Percentiles rank a stretch among this genome's conserved stretches.
Evolutionary conservation across 139 green algal genomes (phyloP).

Genomic region (Nannochloris sp.): DNA sequence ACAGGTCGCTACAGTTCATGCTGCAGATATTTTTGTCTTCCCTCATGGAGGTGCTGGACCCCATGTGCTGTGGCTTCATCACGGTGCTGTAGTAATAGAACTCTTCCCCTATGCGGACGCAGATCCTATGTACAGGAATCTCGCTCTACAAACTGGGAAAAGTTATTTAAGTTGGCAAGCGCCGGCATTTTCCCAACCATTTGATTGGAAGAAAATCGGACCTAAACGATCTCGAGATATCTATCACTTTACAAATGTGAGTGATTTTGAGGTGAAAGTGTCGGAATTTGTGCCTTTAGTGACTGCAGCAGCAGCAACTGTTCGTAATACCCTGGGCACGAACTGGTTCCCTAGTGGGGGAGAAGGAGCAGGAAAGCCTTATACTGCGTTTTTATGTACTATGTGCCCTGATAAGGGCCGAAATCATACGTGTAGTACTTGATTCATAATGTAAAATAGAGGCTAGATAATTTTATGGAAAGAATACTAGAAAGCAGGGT

Average conservation of each 20-base stretch:
- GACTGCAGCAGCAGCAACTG: neutral
- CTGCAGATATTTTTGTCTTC: constrained; percentile 5
- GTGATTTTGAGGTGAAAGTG: neutral
- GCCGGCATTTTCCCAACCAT: neutral
- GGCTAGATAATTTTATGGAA: too few relatives aligned
- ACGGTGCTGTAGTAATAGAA: constrained; percentile 4
- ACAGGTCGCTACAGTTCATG: neutral
- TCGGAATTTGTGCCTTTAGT: neutral
- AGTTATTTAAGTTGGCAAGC: neutral
- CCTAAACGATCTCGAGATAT: neutral
- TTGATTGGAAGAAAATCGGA: neutral
- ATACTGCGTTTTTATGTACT: neutral
- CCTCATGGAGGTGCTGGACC: constrained; percentile 10
- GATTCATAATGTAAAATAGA: neutral
- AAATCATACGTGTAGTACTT: neutral
- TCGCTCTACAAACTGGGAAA: neutral
- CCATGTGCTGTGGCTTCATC: constrained; percentile 3
- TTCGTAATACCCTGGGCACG: neutral
- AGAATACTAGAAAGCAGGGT: neutral
- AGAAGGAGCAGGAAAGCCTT: too few relatives aligned
- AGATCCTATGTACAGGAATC: constrained; percentile 2
- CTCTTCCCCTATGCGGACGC: neutral
- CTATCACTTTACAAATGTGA: neutral
- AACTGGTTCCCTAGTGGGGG: neutral
- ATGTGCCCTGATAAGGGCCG: neutral